Evolutionary conservation across 2,329 filamentous ascomycete genomes (phyloP).

Genomic region (Hypomyces rosellus): DNA sequence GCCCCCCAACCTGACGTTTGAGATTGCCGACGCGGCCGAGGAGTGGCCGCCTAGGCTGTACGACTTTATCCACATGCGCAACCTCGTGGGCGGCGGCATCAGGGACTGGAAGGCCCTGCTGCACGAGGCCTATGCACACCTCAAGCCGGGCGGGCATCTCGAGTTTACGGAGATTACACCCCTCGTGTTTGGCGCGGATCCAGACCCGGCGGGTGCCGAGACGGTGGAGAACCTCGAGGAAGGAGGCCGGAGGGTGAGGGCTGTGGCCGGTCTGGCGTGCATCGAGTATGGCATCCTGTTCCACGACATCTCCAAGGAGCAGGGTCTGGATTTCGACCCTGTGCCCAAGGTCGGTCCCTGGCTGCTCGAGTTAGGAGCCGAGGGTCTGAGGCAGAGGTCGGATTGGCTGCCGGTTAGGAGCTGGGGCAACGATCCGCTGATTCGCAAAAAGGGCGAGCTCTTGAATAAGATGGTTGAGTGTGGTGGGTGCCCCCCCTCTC

Average conservation of each 20-base stretch:
- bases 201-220: neutral
- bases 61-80: slow-evolving; percentile 39
- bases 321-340: slow-evolving; percentile 36
- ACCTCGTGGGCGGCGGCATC: slow-evolving; percentile 40
- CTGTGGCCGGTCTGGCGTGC: slow-evolving; percentile 22
- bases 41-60: slow-evolving; percentile 30
- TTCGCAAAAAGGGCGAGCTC: slow-evolving; percentile 30
- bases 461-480: slow-evolving; percentile 28
- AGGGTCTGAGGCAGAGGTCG: slow-evolving; percentile 32
- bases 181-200: slow-evolving; percentile 33
- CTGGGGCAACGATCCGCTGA: slow-evolving; percentile 35
- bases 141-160: slow-evolving; percentile 38
- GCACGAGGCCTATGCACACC: slow-evolving; percentile 30
- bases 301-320: slow-evolving; percentile 19
- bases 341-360: slow-evolving; percentile 28
- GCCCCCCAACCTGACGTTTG: slow-evolving; percentile 53
- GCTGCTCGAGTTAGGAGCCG: slow-evolving; percentile 33
- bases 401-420: slow-evolving; percentile 36
- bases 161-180: slow-evolving; percentile 38
- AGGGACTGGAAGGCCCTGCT: slow-evolving; percentile 34
- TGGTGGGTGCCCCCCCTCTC: neutral
- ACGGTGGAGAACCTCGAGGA: neutral
- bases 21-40: slow-evolving; percentile 52
- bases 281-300: slow-evolving; percentile 30
- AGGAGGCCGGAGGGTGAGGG: neutral